Evolutionary conservation across 306 rosid species (phyloP).

Genomic region (Begonia peltatifolia): DNA sequence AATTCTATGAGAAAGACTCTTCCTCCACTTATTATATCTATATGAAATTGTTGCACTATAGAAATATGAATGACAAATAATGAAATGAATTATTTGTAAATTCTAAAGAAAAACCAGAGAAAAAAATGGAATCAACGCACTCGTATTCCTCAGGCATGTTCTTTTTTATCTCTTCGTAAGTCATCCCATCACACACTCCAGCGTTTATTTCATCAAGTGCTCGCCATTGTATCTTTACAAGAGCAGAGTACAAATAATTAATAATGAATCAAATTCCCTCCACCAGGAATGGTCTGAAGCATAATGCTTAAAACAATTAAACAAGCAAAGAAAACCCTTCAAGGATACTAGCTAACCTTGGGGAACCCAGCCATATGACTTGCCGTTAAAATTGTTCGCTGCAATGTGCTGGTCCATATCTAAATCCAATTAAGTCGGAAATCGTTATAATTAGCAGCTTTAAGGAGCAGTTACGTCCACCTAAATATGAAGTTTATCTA

Average conservation of each 20-base stretch:
- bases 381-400: slow-evolving; percentile 88
- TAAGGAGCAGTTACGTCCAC: too few relatives aligned
- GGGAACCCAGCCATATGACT: slow-evolving; percentile 81
- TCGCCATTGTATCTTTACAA: slow-evolving; percentile 85
- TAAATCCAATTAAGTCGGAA: slow-evolving; percentile 11
- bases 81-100: too few relatives aligned
- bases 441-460: too few relatives aligned
- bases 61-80: too few relatives aligned
- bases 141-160: slow-evolving; percentile 96
- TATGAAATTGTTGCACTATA: too few relatives aligned
- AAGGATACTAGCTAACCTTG: slow-evolving; percentile 46
- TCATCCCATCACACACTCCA: slow-evolving; percentile 98
- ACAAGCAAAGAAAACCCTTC: background rate
- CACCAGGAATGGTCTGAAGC: background rate
- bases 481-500: too few relatives aligned
- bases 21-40: background rate
- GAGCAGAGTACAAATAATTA: background rate
- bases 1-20: background rate
- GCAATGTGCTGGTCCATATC: slow-evolving; percentile 99
- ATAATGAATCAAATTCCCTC: background rate
- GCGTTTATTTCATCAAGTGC: slow-evolving; percentile 89
- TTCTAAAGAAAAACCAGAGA: slow-evolving; percentile 1
- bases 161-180: slow-evolving; percentile 83
- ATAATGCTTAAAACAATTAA: too few relatives aligned
- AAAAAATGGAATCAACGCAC: slow-evolving; percentile 32